Conservation (phyloP, 1,139 yeast species). For the Taiozyma sp. region DNA sequence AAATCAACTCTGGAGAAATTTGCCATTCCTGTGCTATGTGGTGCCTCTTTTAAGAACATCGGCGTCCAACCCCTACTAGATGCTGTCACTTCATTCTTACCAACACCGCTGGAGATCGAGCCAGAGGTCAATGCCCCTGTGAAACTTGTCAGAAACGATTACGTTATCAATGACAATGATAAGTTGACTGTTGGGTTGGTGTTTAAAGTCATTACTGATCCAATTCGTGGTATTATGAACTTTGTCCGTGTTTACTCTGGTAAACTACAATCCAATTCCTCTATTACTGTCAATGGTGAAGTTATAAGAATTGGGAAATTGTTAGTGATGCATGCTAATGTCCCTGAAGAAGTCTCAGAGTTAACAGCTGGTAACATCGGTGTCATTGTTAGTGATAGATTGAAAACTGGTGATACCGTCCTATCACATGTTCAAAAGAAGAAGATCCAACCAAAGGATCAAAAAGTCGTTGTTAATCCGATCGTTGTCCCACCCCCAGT, state of each 20-base stretch:
- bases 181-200: constrained; percentile 76
- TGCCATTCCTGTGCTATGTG: constrained; percentile 81
- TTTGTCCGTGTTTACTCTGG: constrained; percentile 90
- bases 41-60: constrained; percentile 86
- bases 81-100: constrained; percentile 69
- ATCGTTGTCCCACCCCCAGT: constrained; percentile 90
- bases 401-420: constrained; percentile 88
- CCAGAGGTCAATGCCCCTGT: constrained; percentile 46
- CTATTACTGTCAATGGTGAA: constrained; percentile 56
- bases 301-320: constrained; percentile 63
- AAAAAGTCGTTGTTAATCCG: constrained; percentile 57
- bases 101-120: constrained; percentile 67
- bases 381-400: constrained; percentile 55
- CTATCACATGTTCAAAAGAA: constrained; percentile 39
- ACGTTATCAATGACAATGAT: constrained; percentile 48
- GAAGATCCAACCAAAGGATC: constrained; percentile 34
- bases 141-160: constrained; percentile 39
- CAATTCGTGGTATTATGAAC: constrained; percentile 76
- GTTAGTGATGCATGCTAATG: constrained; percentile 84
- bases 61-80: constrained; percentile 95
- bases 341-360: constrained; percentile 60
- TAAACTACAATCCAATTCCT: constrained; percentile 51
- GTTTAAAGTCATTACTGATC: constrained; percentile 85
- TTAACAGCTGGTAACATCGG: constrained; percentile 83
- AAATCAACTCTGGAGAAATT: constrained; percentile 51